Base-by-base conservation (phyloP, 192 early-diverging fungal genomes). In the Backusella tuberculispora region DNA sequence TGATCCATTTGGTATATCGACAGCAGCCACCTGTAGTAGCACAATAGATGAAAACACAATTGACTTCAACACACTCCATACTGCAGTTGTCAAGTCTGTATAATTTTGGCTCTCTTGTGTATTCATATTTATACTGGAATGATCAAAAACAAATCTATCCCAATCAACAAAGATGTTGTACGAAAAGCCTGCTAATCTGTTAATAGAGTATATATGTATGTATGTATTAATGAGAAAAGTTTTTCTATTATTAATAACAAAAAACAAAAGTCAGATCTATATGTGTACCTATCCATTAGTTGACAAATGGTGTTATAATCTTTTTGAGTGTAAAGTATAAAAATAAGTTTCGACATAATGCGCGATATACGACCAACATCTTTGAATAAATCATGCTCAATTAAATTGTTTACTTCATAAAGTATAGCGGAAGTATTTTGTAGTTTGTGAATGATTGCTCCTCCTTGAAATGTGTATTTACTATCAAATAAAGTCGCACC, bases 41-140 rank as follows among this genome's bases (percentile, higher is more conserved):
- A 80, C 82, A 17, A 85, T 88, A 44, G 80, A 80, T 0, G 85
- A 74, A 76, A 88, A 88, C 1, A 86, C 53, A 3, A 85, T 13
- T 1, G 77, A 81, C 63, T 86, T 88, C 50, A 86, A 80, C 4
- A 88, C 71, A n/a, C 73, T 64, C 77, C 83, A 88, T 14, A 26
- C 12, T 47, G 50, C 15, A 40, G 12, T 41, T 53, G 48, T 53
- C 40, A 74, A 26, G 0, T 53, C 43, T 44, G 63, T 64, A 12
- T 64, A 19, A 13, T 26, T 41, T 47, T 67, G 13, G 34, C 17
- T 34, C 15, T 40, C 21, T 12, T 37, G 37, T 46, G 13, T 14
- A 41, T 29, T 40, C 34, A 26, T 34, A 21, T 21, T 17, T 43
- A 50, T 41, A 21, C 38, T n/a, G 3, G 26, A 56, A 0, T 44